Evolutionary conservation across 805 yeast species (phyloP), one percentile per base, ranked within the genome.

Genomic region (Peterozyma xylosa): DNA sequence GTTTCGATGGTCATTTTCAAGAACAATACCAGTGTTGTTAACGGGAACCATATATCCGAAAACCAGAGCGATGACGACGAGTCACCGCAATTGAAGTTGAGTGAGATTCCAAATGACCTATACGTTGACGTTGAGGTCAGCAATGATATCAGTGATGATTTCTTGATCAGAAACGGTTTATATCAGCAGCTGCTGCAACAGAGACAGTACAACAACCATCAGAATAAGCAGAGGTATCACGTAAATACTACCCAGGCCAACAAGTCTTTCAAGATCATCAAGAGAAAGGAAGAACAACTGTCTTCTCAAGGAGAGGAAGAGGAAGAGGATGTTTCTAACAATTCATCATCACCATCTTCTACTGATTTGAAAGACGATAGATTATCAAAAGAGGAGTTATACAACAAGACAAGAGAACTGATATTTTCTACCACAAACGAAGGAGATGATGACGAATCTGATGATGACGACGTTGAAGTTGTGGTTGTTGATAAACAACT

Each of bases 1-100:
- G 64, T 64, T 41, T 70, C 78, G 11, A 64, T 64, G 68, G 68
- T 64, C 4, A 53, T 64, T 14, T 64, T 58, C 45, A 64, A 64
- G 40, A 63, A 60, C 42, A 64, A 64, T 41, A 64, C 69, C 0
- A 58, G 64, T 14, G 50, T 60, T 39, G 56, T 64, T 29, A 64
- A 64, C 46, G 64, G 64, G 2, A 63, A 61, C 42, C 64, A 62
- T 39, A 56, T 56, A 29, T 53, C 56, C 9, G 62, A 61, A 38
- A 53, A 60, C 41, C 54, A 55, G 21, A 57, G 56, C 9, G 64
- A 64, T 17, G 62, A 59, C 41, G 57, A 60, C 35, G 54, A 55
- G 45, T 64, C 66, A 39, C 49, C 57, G 47, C 54, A 65, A 37
- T 45, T 59, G 14, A 54, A 55, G 44, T 50, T 64, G 27, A 42